These are phyloP conservation scores for Ambrosiella xylebori DNA, from an alignment of 2,329 filamentous ascomycete genomes.

Conservation along the genomic window DNA sequence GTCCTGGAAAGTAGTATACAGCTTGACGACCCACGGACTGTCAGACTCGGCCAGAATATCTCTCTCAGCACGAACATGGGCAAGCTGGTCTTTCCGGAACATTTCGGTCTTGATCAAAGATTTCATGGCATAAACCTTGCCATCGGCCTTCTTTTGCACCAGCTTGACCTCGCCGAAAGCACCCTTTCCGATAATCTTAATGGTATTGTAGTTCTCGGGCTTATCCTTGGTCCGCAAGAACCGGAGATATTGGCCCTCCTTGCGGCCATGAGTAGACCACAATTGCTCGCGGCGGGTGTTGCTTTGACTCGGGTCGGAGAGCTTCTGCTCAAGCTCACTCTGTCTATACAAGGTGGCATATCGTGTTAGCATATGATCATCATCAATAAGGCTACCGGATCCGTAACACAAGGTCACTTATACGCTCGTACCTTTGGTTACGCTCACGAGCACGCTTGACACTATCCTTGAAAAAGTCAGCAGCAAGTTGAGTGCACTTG, in stretches of 20 bases:
- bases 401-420: too few species aligned
- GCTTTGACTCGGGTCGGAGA: conserved; percentile 59
- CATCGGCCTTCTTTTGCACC: conserved; percentile 88
- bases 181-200: conserved; percentile 98
- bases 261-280: conserved; percentile 66
- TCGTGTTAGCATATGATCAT: conserved; percentile 4
- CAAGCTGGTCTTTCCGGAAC: conserved; percentile 98
- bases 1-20: conserved; percentile 97
- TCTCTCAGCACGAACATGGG: conserved; percentile 91
- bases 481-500: conserved; percentile 52
- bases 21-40: conserved; percentile 97
- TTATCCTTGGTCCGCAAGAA: conserved; percentile 88
- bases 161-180: conserved; percentile 97
- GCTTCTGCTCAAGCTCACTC: conserved; percentile 75
- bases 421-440: conserved; percentile 59
- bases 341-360: conserved; percentile 39
- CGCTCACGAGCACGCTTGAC: conserved; percentile 89
- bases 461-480: conserved; percentile 96
- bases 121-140: conserved; percentile 96
- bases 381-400: neutral
- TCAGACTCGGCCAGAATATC: conserved; percentile 98
- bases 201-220: conserved; percentile 83
- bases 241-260: conserved; percentile 82
- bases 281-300: conserved; percentile 67
- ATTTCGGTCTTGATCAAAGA: conserved; percentile 97